These are phyloP conservation scores for Saussurea involucrata DNA, from an alignment of 129 eudicot genomes.

Conservation along the genomic window DNA sequence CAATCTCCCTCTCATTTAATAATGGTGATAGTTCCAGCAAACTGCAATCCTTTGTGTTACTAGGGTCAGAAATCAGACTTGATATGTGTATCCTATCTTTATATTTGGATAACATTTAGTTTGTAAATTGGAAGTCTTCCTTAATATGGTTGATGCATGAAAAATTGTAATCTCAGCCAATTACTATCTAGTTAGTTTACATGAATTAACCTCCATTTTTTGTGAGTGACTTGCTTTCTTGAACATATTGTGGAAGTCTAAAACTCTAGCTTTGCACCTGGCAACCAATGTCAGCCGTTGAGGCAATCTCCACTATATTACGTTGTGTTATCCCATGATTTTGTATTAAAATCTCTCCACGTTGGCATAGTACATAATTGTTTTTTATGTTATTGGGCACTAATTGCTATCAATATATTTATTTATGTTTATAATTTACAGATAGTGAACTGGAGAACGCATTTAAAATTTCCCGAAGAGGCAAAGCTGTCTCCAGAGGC, in stretches of 20 bases:
- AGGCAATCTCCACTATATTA: neutral
- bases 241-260: neutral
- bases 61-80: neutral
- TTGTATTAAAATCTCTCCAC: neutral
- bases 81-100: neutral
- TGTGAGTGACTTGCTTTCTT: neutral
- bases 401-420: neutral
- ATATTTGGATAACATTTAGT: neutral
- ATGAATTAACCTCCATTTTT: neutral
- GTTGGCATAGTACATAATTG: neutral
- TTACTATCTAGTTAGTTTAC: neutral
- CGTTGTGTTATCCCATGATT: neutral
- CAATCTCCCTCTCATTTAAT: neutral
- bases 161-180: neutral
- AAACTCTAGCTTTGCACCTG: neutral
- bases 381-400: neutral
- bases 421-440: slow-evolving; percentile 23
- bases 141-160: neutral
- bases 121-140: neutral
- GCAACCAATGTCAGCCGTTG: neutral
- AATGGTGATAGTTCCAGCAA: neutral
- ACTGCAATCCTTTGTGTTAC: neutral
- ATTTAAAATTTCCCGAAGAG: slow-evolving; percentile 95
- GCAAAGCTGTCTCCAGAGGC: slow-evolving; percentile 91
- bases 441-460: slow-evolving; percentile 99